Evolutionary conservation across 2,329 filamentous ascomycete species (phyloP).

Genomic region (Bertia moriformis): DNA sequence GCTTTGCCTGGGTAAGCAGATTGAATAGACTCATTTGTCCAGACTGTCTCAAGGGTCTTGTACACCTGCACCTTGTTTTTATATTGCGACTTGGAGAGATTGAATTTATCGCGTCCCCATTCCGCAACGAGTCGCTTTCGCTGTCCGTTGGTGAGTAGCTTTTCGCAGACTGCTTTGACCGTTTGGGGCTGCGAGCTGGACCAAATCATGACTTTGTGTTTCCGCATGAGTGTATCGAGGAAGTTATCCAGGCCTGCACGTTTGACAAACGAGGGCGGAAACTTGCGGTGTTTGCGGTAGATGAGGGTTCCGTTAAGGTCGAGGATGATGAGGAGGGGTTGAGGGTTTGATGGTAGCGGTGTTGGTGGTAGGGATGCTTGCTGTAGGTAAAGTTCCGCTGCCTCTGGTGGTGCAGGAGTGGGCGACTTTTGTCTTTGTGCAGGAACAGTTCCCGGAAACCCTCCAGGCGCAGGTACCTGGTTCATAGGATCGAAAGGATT

Average conservation of each 20-base stretch:
- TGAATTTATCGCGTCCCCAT: slow-evolving; percentile 45
- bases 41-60: slow-evolving; percentile 43
- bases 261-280: slow-evolving; percentile 21
- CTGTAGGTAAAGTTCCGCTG: not conserved
- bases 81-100: slow-evolving; percentile 32
- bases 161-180: slow-evolving; percentile 30
- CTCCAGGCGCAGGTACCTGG: too few species aligned
- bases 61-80: slow-evolving; percentile 48
- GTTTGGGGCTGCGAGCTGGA: slow-evolving; percentile 42
- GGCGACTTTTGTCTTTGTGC: too few species aligned
- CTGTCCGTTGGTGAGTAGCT: slow-evolving; percentile 28
- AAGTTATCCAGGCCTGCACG: slow-evolving; percentile 37
- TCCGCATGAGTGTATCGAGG: slow-evolving; percentile 33
- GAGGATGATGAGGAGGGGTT: slow-evolving; percentile 38
- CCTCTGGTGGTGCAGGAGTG: not conserved
- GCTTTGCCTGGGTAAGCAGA: not conserved
- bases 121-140: slow-evolving; percentile 28
- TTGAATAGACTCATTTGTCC: slow-evolving; percentile 16
- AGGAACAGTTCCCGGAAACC: too few species aligned
- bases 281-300: slow-evolving; percentile 19
- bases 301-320: slow-evolving; percentile 54
- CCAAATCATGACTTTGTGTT: slow-evolving; percentile 50
- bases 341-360: not conserved
- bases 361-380: not conserved
- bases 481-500: too few species aligned